These are phyloP conservation scores for Fusarium setosum DNA, from an alignment of 2,329 filamentous ascomycete species.

Conservation along the genomic window DNA sequence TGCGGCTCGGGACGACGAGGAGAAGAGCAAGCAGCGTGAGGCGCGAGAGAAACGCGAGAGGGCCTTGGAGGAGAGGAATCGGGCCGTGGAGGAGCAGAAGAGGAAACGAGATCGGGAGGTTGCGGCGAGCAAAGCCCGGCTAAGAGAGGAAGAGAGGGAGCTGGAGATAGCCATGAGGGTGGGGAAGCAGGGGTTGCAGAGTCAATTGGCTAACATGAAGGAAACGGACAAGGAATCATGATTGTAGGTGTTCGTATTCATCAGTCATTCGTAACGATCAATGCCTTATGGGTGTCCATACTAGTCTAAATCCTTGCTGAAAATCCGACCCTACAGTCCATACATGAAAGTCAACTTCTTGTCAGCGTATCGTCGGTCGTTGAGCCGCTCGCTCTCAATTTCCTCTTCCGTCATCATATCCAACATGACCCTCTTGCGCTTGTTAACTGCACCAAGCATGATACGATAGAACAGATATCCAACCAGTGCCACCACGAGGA, in stretches of 20 bases:
- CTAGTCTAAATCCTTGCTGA: not conserved
- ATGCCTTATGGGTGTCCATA: not conserved
- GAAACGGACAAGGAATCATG: slow-evolving; percentile 35
- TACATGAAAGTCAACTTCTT: slow-evolving; percentile 45
- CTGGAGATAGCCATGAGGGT: slow-evolving; percentile 77
- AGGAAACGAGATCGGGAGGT: slow-evolving; percentile 68
- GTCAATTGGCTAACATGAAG: slow-evolving; percentile 61
- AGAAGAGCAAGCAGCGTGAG: slow-evolving; percentile 59
- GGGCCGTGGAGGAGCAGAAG: slow-evolving; percentile 72
- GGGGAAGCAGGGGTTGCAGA: slow-evolving; percentile 72
- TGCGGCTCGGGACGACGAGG: slow-evolving; percentile 61
- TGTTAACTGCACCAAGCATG: slow-evolving; percentile 34
- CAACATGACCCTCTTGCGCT: slow-evolving; percentile 29
- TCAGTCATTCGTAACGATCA: slow-evolving; percentile 16
- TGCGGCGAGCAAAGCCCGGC: slow-evolving; percentile 67
- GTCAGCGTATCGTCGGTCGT: slow-evolving; percentile 40
- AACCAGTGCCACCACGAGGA: slow-evolving; percentile 33
- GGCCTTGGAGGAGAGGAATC: slow-evolving; percentile 74
- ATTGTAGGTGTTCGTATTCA: slow-evolving; percentile 11
- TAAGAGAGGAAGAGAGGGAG: slow-evolving; percentile 76
- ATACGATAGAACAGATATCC: slow-evolving; percentile 40
- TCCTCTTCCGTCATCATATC: slow-evolving; percentile 35
- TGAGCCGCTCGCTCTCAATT: slow-evolving; percentile 40
- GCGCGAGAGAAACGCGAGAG: slow-evolving; percentile 70
- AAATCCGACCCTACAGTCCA: slow-evolving; percentile 29